phyloP scores from a whole-genome alignment of 2,329 filamentous ascomycete genomes.

The Cercospora zeina region DNA sequence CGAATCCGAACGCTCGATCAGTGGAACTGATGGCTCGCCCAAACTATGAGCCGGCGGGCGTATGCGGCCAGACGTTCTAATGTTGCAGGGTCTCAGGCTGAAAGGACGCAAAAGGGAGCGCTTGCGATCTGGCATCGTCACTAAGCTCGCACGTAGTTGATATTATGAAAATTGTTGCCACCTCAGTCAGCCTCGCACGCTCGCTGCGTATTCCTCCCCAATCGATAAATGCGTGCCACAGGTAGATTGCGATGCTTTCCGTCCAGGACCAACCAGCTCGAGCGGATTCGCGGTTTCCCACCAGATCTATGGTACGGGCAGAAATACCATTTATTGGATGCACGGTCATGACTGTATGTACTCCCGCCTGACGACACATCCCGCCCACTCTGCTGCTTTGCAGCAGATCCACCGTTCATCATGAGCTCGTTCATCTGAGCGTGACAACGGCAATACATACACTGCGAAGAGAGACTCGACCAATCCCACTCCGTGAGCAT shows the following conservation, averaged over 20 bases:
- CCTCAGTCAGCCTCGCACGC: background rate
- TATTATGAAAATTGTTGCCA: slow-evolving; percentile 16
- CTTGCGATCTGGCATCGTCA: slow-evolving; percentile 14
- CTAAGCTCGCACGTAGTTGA: slow-evolving; percentile 13
- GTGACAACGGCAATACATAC: background rate
- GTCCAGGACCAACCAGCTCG: background rate
- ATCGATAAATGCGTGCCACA: background rate
- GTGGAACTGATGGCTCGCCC: background rate
- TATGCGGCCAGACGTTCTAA: background rate
- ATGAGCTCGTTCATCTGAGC: background rate
- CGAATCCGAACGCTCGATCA: background rate
- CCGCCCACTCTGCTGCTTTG: background rate
- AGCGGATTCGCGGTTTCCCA: background rate
- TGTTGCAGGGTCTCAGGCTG: background rate
- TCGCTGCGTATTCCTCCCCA: background rate
- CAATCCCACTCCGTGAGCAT: background rate
- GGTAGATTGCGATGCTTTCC: slow-evolving; percentile 4
- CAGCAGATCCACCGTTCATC: background rate
- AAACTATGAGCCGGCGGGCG: background rate
- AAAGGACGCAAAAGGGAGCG: background rate
- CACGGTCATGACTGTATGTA: background rate
- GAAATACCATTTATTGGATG: background rate
- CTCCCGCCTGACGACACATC: background rate
- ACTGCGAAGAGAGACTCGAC: background rate
- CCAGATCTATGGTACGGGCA: slow-evolving; percentile 3